phyloP scores from a whole-genome alignment of 2,329 filamentous ascomycete genomes.

The Botryosphaeria dothidea region DNA sequence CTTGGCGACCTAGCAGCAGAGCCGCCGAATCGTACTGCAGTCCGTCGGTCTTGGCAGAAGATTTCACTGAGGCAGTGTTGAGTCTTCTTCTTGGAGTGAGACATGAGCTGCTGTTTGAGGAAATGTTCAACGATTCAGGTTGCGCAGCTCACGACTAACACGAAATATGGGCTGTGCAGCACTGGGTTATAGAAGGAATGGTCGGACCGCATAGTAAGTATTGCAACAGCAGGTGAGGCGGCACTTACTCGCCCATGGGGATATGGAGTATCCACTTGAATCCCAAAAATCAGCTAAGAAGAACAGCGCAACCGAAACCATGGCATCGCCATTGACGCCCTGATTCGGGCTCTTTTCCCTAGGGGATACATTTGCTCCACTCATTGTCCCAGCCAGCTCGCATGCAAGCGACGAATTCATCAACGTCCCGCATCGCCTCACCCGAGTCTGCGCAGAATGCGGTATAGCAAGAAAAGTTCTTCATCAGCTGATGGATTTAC shows the following conservation, averaged over 20 bases:
- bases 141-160: neutral
- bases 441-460: no score
- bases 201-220: neutral
- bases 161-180: neutral
- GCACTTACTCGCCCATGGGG: neutral
- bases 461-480: neutral
- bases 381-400: neutral
- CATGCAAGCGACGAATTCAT: no score
- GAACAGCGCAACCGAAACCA: neutral
- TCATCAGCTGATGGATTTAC: neutral
- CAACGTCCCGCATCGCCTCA: neutral
- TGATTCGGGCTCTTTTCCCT: no score
- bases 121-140: neutral
- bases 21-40: neutral
- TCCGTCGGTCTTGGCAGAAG: slow-evolving; percentile 1
- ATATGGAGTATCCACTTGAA: neutral
- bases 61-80: neutral
- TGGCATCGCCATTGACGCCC: no score
- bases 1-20: neutral
- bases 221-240: neutral
- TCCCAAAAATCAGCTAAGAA: neutral
- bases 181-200: neutral
- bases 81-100: neutral
- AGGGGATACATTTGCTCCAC: no score
- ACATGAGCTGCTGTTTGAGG: neutral